These are phyloP conservation scores for Litchi chinensis DNA, from an alignment of 345 rosid genomes.

Conservation along the genomic window DNA sequence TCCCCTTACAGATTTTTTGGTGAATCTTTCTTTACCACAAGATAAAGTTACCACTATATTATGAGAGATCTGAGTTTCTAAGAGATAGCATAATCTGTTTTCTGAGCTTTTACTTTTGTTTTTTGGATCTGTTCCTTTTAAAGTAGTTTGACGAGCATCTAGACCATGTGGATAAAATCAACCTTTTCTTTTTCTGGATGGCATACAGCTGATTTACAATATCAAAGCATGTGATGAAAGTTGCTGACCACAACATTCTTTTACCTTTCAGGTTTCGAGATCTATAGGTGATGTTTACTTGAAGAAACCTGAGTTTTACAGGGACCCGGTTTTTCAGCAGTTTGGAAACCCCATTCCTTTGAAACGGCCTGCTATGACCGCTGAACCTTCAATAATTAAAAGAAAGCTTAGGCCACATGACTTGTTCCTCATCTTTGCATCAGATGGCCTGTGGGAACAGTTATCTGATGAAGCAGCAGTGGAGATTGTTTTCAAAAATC, in stretches of 20 bases:
- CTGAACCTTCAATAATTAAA: constrained; percentile 81
- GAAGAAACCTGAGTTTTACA: constrained; percentile 86
- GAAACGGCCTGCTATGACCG: constrained; percentile 82
- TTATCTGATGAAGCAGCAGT: constrained; percentile 85
- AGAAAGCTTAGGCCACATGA: constrained; percentile 78
- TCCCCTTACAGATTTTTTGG: background rate
- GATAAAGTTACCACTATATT: background rate
- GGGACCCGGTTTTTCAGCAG: constrained; percentile 79
- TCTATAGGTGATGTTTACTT: constrained; percentile 94
- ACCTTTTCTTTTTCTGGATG: background rate
- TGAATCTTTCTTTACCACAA: background rate
- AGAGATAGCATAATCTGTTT: background rate
- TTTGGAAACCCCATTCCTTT: constrained; percentile 74
- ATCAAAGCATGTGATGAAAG: background rate
- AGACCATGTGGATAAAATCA: background rate
- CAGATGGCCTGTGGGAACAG: constrained; percentile 99
- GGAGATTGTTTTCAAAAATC: constrained; percentile 79
- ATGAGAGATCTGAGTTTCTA: background rate
- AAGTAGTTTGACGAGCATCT: background rate
- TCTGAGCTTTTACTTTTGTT: constrained; percentile 7
- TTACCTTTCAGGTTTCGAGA: constrained; percentile 76
- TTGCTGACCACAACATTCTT: constrained; percentile 15
- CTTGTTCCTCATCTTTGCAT: constrained; percentile 89
- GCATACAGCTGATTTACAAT: constrained; percentile 3
- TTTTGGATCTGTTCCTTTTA: background rate